Base-by-base conservation (phyloP, 2,329 filamentous ascomycete species). In the Rasamsonia emersonii region DNA sequence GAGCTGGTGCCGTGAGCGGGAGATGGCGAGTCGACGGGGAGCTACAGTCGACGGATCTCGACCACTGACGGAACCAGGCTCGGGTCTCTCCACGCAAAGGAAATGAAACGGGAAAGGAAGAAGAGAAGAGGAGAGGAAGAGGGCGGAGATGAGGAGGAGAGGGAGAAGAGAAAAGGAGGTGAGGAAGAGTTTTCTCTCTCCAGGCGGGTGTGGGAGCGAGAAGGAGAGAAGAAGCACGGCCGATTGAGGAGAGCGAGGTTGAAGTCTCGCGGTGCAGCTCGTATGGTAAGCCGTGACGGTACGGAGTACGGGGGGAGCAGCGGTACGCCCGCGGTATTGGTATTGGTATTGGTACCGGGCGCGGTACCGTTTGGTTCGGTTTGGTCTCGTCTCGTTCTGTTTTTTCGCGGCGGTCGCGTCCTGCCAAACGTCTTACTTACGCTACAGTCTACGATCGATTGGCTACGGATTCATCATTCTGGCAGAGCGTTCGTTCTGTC, bases 181-280 rank as follows among this genome's bases (percentile, higher is more conserved):
- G 47, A 51, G 43, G 53, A 56, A 51, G 47, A 46, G 49, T 48
- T 46, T 45, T 59, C 56, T 58, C 56, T 58, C 56, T 60, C 55
- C 56, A 60, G 54, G 49, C 54, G 53, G 54, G 50, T 60, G 55
- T 58, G 55, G 50, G 42, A 50, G 47, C 47, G 46, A 47, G 53
- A 56, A 54, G 48, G 46, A 45, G 47, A 46, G 48, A 40, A 47
- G 40, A 49, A 46, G 41, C n/a, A n/a, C n/a, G n/a, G n/a, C n/a
- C n/a, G n/a, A n/a, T n/a, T 43, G 41, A 38, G 28, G 29, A 42
- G 38, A 42, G 41, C 39, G 40, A 46, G 47, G 47, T n/a, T n/a
- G n/a, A n/a, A n/a, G n/a, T n/a, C n/a, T n/a, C n/a, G n/a, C n/a
- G n/a, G n/a, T n/a, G n/a, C n/a, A n/a, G n/a, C n/a, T n/a, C n/a